phyloP scores from a whole-genome alignment of 306 rosid genomes.

The Quercus wislizeni region DNA sequence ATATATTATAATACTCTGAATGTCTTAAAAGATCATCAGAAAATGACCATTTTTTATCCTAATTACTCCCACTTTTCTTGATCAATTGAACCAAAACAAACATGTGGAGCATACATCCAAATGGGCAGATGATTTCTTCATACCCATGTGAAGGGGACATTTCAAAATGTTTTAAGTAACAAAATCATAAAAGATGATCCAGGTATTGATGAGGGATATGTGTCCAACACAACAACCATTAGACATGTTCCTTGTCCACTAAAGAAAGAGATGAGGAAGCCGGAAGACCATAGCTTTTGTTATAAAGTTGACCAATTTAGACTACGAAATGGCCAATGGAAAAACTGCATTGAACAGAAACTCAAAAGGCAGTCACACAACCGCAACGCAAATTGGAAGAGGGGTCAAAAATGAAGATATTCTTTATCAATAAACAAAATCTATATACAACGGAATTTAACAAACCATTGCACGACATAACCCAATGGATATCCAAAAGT shows the following conservation, averaged over 20 bases:
- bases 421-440: neutral
- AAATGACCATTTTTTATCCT: neutral
- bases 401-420: neutral
- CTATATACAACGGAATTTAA: neutral
- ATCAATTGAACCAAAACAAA: too few relatives aligned
- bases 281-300: too few relatives aligned
- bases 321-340: neutral
- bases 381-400: neutral
- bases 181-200: neutral
- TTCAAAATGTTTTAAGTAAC: neutral
- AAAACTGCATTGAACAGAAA: neutral
- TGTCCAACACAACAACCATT: too few relatives aligned
- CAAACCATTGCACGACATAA: neutral
- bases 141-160: too few relatives aligned
- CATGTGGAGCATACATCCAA: too few relatives aligned
- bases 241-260: too few relatives aligned
- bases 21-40: neutral
- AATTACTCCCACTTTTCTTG: too few relatives aligned
- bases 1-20: neutral
- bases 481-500: neutral
- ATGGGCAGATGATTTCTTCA: too few relatives aligned
- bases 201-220: too few relatives aligned
- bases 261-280: too few relatives aligned
- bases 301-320: neutral
- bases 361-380: neutral